Evolutionary conservation across 2,329 filamentous ascomycete genomes (phyloP).

Genomic region (Talaromyces sp.): DNA sequence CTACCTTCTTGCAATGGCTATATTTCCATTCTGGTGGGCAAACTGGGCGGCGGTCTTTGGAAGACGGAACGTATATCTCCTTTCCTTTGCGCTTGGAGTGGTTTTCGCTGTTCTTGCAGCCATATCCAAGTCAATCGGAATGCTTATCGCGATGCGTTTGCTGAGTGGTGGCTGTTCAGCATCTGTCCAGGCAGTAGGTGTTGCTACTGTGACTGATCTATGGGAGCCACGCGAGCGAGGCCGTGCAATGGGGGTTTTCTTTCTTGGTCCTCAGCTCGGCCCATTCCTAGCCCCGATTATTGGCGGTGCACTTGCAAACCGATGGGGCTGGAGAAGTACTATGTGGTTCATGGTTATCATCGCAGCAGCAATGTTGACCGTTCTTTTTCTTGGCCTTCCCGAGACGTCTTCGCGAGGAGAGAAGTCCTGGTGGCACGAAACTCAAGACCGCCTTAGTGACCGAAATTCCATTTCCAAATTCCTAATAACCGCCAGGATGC

Average conservation of each 20-base stretch:
- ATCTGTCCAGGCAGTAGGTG: slow-evolving; percentile 75
- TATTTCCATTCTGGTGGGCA: slow-evolving; percentile 72
- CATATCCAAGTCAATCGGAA: slow-evolving; percentile 61
- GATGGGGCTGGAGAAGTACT: slow-evolving; percentile 63
- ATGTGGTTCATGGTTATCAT: slow-evolving; percentile 70
- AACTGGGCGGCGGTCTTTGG: slow-evolving; percentile 36
- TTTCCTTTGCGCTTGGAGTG: slow-evolving; percentile 66
- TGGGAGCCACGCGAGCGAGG: slow-evolving; percentile 71
- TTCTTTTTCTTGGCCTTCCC: slow-evolving; percentile 28
- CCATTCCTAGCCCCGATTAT: slow-evolving; percentile 67
- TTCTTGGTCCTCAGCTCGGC: slow-evolving; percentile 70
- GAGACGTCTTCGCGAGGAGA: slow-evolving; percentile 15
- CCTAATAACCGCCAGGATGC: background rate
- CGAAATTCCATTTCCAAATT: background rate
- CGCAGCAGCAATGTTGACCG: slow-evolving; percentile 39
- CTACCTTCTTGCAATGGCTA: slow-evolving; percentile 77
- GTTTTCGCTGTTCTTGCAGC: slow-evolving; percentile 66
- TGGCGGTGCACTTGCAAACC: slow-evolving; percentile 60
- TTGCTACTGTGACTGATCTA: slow-evolving; percentile 74
- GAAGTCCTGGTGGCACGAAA: background rate
- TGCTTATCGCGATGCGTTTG: slow-evolving; percentile 73
- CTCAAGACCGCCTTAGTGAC: background rate
- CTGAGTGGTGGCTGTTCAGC: slow-evolving; percentile 71
- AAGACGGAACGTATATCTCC: slow-evolving; percentile 68
- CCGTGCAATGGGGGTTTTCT: slow-evolving; percentile 74